Conservation (phyloP, 2,329 filamentous ascomycete genomes). For the Aurifilum marmelostoma region DNA sequence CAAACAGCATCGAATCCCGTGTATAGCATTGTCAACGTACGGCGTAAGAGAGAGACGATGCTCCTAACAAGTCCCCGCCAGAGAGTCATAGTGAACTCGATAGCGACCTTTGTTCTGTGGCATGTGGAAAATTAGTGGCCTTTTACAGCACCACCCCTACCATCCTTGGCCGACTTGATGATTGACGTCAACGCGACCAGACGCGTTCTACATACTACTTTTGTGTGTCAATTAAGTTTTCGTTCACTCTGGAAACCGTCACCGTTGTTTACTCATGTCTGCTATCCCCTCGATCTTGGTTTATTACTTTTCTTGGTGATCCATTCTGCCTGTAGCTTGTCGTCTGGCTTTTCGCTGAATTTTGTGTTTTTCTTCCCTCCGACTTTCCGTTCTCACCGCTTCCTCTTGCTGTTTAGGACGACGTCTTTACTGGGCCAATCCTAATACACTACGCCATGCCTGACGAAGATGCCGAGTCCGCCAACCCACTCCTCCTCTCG, state of each 20-base stretch:
- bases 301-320: not conserved
- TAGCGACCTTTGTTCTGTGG: not conserved
- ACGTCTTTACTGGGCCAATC: not conserved
- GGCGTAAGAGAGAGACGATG: not conserved
- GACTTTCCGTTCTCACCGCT: too few species aligned
- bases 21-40: not conserved
- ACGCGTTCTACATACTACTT: slow-evolving; percentile 13
- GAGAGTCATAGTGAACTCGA: not conserved
- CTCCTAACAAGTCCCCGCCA: not conserved
- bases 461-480: slow-evolving; percentile 46
- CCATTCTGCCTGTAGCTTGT: not conserved
- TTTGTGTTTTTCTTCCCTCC: not conserved
- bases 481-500: slow-evolving; percentile 71
- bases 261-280: not conserved
- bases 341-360: not conserved
- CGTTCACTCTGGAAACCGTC: slow-evolving; percentile 17
- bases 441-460: slow-evolving; percentile 22
- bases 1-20: not conserved
- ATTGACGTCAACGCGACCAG: slow-evolving; percentile 19
- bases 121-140: not conserved
- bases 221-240: not conserved
- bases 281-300: not conserved
- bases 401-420: not conserved
- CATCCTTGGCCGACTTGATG: not conserved
- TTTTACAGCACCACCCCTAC: not conserved